phyloP scores from a whole-genome alignment of 1,284 basidiomycete genomes.

The Ganoderma boninense region DNA sequence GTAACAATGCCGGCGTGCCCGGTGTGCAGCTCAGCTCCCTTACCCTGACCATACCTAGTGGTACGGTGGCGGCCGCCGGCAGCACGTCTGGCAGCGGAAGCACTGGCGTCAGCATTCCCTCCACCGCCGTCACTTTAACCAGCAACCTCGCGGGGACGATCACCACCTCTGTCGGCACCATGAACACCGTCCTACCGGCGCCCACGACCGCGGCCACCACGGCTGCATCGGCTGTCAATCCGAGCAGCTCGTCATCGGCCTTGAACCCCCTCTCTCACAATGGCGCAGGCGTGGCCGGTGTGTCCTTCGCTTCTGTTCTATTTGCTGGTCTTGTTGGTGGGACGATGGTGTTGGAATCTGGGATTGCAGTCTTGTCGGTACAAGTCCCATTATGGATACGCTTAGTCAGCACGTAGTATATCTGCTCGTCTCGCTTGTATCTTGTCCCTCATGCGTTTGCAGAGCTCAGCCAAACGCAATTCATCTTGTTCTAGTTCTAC shows the following conservation, averaged over 20 bases:
- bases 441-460: no score
- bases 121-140: no score
- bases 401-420: no score
- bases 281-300: conserved; percentile 13
- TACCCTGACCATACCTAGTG: conserved; percentile 16
- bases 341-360: no score
- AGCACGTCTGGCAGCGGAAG: background rate
- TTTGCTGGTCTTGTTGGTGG: conserved; percentile 9
- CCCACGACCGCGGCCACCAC: background rate
- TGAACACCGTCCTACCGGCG: background rate
- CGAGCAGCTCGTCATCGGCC: background rate
- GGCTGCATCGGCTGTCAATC: background rate
- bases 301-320: conserved; percentile 14
- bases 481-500: no score
- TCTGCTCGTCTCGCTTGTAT: no score
- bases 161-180: background rate
- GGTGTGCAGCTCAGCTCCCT: conserved; percentile 7
- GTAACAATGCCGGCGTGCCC: conserved; percentile 10
- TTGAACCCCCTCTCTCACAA: conserved; percentile 5
- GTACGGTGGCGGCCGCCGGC: background rate
- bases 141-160: conserved; percentile 2
- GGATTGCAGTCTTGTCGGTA: no score
- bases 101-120: background rate
- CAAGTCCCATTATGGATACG: no score
- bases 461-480: no score